These are phyloP conservation scores for Fraxinus nigra DNA, from an alignment of 305 asterid genomes.

Conservation along the genomic window DNA sequence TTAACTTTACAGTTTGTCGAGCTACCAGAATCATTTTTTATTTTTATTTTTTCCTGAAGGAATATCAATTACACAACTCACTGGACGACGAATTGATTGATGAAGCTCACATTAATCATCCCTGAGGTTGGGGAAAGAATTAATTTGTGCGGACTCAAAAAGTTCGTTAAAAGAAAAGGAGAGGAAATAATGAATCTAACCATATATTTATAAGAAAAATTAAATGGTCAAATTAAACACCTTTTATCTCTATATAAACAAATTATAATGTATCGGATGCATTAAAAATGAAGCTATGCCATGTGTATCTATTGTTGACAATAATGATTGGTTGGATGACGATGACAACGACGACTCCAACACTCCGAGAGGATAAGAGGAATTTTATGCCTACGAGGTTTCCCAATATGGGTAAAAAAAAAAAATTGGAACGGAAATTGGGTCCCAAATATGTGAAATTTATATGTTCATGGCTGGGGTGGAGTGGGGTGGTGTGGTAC, in stretches of 20 bases:
- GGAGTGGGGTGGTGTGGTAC: no score
- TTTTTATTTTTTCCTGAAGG: neutral
- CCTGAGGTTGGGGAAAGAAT: neutral
- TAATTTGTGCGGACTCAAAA: neutral
- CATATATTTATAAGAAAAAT: neutral
- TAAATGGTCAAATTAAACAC: neutral
- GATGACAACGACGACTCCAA: neutral
- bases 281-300: neutral
- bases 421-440: neutral
- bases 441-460: neutral
- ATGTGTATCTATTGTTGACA: neutral
- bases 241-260: no score
- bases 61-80: neutral
- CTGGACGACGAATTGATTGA: neutral
- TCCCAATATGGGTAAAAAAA: neutral
- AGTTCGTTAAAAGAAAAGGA: neutral
- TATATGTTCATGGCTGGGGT: no score
- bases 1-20: neutral
- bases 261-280: neutral
- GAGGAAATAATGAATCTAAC: neutral
- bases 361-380: neutral
- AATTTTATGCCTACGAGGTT: neutral
- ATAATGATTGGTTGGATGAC: neutral
- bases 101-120: neutral
- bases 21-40: neutral